Conservation (phyloP, 192 early-diverging fungal species). For the Coemansia erecta region DNA sequence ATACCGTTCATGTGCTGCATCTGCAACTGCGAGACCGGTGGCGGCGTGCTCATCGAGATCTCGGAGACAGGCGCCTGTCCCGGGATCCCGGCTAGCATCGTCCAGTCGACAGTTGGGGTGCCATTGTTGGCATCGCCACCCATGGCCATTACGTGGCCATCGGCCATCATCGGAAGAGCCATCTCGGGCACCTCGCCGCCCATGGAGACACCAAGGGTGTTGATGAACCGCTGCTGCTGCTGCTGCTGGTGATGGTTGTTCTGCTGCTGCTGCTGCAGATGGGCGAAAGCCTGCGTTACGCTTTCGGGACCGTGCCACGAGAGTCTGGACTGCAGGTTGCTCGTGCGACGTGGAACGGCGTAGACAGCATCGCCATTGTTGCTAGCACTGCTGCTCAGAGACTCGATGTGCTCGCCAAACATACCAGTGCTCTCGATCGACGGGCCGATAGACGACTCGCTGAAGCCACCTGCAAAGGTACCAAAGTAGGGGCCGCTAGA, state of each 20-base stretch:
- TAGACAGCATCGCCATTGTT: slow-evolving; percentile 21
- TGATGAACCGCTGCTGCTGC: slow-evolving; percentile 12
- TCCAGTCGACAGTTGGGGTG: slow-evolving; percentile 41
- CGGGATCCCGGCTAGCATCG: slow-evolving; percentile 44
- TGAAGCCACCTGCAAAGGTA: slow-evolving; percentile 14
- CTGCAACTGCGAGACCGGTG: slow-evolving; percentile 5
- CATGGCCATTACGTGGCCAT: slow-evolving; percentile 27
- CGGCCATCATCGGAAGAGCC: slow-evolving; percentile 34
- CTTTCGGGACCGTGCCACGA: slow-evolving; percentile 53
- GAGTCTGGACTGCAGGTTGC: slow-evolving; percentile 32
- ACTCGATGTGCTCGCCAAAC: slow-evolving; percentile 25
- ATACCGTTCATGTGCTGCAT: slow-evolving; percentile 43
- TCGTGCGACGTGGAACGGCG: slow-evolving; percentile 21
- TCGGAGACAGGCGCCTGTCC: slow-evolving; percentile 22
- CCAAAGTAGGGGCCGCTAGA: slow-evolving; percentile 26
- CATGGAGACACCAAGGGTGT: slow-evolving; percentile 40
- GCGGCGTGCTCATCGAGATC: slow-evolving; percentile 12
- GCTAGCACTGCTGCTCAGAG: slow-evolving; percentile 7
- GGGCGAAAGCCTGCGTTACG: slow-evolving; percentile 39
- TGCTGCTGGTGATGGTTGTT: slow-evolving; percentile 14
- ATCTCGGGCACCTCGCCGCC: slow-evolving; percentile 29
- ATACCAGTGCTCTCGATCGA: slow-evolving; percentile 29
- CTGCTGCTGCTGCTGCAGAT: slow-evolving; percentile 31
- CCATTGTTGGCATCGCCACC: slow-evolving; percentile 14
- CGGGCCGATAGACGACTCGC: slow-evolving; percentile 13